Conservation (phyloP, 2,329 filamentous ascomycete species). For the Sporothrix globosa region DNA sequence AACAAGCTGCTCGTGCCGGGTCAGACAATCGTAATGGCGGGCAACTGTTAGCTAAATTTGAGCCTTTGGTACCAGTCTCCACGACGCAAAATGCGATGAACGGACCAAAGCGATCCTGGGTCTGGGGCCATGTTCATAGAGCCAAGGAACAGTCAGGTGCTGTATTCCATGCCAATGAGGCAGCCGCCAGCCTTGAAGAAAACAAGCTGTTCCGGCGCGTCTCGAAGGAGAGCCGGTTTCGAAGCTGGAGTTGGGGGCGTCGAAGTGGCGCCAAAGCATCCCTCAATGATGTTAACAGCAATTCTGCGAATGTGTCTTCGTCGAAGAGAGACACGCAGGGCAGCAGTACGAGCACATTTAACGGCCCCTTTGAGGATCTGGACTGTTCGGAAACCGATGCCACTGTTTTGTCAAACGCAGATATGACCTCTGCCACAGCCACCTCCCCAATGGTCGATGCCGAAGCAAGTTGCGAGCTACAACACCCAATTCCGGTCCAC, state of each 20-base stretch:
- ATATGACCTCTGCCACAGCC: neutral
- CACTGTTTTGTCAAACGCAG: neutral
- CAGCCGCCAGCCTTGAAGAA: neutral
- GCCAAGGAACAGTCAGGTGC: neutral
- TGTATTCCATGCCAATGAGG: neutral
- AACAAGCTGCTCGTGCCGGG: neutral
- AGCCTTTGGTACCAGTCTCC: neutral
- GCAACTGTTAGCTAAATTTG: neutral
- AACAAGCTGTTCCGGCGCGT: neutral
- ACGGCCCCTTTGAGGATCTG: neutral
- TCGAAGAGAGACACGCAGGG: neutral
- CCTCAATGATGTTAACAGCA: neutral
- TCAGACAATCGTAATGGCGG: neutral
- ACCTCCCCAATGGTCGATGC: neutral
- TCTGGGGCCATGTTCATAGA: slow-evolving; percentile 3
- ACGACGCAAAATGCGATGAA: no score
- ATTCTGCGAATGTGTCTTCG: slow-evolving; percentile 7
- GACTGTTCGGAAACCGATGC: neutral
- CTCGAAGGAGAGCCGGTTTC: slow-evolving; percentile 8
- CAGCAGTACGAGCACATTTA: neutral
- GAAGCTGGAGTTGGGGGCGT: slow-evolving; percentile 34
- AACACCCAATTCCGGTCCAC: slow-evolving; percentile 41
- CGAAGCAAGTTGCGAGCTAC: slow-evolving; percentile 36
- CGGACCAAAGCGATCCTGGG: neutral
- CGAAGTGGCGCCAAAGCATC: slow-evolving; percentile 4